Conservation (phyloP, 768 basidiomycete species). For the Crassisporium funariophilum region DNA sequence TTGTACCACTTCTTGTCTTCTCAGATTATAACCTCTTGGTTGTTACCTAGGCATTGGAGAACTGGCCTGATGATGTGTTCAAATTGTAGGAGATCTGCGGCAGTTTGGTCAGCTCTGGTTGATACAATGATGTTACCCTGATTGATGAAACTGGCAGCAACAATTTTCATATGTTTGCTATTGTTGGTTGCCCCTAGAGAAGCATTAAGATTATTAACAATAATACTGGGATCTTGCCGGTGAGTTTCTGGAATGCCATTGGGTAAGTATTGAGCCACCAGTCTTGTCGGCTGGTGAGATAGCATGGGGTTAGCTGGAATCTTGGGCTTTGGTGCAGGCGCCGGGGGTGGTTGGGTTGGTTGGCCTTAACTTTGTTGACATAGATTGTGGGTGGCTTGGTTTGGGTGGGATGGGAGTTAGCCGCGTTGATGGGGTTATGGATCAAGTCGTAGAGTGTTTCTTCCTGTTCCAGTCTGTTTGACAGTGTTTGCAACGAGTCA, state of each 20-base stretch:
- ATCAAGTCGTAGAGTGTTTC: too few species aligned
- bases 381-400: too few species aligned
- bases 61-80: slow-evolving; percentile 7
- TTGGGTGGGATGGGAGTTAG: too few species aligned
- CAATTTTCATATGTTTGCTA: slow-evolving; percentile 13
- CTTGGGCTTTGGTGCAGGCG: too few species aligned
- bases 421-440: too few species aligned
- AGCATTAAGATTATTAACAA: slow-evolving; percentile 13
- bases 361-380: too few species aligned
- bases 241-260: slow-evolving; percentile 7
- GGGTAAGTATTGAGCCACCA: slow-evolving; percentile 13
- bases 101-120: slow-evolving; percentile 17
- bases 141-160: slow-evolving; percentile 16
- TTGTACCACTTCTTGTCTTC: slow-evolving; percentile 24
- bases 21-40: slow-evolving; percentile 1
- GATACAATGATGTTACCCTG: slow-evolving; percentile 19
- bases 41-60: slow-evolving; percentile 10
- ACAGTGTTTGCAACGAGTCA: too few species aligned
- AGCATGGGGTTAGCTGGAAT: too few species aligned
- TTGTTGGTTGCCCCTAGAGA: slow-evolving; percentile 3
- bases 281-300: slow-evolving; percentile 16
- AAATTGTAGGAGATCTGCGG: slow-evolving; percentile 14
- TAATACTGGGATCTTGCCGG: not conserved
- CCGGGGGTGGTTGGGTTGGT: too few species aligned
- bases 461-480: too few species aligned